phyloP scores from a whole-genome alignment of 2,329 filamentous ascomycete genomes.

The Aspergillus novoparasiticus region DNA sequence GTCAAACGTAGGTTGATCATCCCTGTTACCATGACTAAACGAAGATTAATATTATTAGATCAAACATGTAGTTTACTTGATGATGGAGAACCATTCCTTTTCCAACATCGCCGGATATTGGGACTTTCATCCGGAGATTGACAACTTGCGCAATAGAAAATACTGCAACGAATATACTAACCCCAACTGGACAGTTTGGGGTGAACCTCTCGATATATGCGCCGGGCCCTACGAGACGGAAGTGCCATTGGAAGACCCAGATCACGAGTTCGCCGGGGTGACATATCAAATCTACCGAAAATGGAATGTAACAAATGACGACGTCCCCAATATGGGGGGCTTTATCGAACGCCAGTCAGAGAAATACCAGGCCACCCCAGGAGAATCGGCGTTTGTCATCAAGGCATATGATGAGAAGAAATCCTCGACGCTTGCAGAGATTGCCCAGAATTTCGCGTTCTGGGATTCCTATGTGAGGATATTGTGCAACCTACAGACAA shows the following conservation, averaged over 20 bases:
- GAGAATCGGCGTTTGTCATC: slow-evolving; percentile 41
- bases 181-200: slow-evolving; percentile 41
- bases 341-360: slow-evolving; percentile 44
- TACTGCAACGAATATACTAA: slow-evolving; percentile 45
- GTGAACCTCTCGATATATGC: slow-evolving; percentile 39
- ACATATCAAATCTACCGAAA: slow-evolving; percentile 43
- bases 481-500: not conserved
- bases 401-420: slow-evolving; percentile 41
- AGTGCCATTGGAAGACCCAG: slow-evolving; percentile 39
- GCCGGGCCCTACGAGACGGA: slow-evolving; percentile 39
- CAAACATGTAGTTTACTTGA: slow-evolving; percentile 41
- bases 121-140: slow-evolving; percentile 40
- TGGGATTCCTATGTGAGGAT: slow-evolving; percentile 38
- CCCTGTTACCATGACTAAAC: not conserved
- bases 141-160: slow-evolving; percentile 35
- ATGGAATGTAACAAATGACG: slow-evolving; percentile 38
- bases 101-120: slow-evolving; percentile 46
- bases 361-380: slow-evolving; percentile 38
- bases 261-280: slow-evolving; percentile 36
- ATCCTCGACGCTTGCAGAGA: slow-evolving; percentile 35
- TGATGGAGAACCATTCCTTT: slow-evolving; percentile 45
- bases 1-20: slow-evolving; percentile 25
- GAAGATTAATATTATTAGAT: slow-evolving; percentile 23
- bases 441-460: slow-evolving; percentile 42
- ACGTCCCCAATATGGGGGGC: slow-evolving; percentile 41